phyloP scores from a whole-genome alignment of 805 yeast genomes.

The Saccharomycopsis schoenii region DNA sequence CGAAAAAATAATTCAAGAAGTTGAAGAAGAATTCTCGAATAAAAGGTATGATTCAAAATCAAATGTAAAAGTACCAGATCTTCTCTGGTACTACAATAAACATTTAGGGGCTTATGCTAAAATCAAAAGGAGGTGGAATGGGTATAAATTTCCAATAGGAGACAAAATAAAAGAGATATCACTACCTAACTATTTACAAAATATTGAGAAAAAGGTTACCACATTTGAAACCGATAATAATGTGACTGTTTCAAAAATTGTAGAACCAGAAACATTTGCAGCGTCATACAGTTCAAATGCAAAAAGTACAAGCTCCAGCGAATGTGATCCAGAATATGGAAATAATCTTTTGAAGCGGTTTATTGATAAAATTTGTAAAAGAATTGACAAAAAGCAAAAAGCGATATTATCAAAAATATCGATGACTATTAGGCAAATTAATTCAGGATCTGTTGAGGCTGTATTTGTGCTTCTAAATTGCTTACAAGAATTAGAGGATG shows the following conservation, averaged over 20 bases:
- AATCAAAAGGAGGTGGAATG: conserved; percentile 8
- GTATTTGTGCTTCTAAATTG: conserved; percentile 5
- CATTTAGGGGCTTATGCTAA: background rate
- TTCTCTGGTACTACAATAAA: background rate
- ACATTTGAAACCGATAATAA: background rate
- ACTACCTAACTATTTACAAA: conserved; percentile 5
- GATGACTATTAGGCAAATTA: background rate
- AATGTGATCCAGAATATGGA: conserved; percentile 6
- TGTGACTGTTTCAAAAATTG: background rate
- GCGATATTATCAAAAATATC: background rate
- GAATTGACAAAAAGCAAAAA: conserved; percentile 6
- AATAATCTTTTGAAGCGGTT: conserved; percentile 5
- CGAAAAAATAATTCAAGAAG: conserved; percentile 2
- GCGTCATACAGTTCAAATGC: background rate
- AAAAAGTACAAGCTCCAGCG: background rate
- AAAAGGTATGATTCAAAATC: background rate
- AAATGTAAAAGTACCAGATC: background rate
- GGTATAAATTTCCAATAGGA: background rate
- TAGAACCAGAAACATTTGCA: background rate
- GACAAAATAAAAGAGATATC: background rate
- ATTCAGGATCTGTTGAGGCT: conserved; percentile 7
- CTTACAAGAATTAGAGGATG: conserved; percentile 4
- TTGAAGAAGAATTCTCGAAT: background rate
- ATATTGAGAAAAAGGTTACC: background rate
- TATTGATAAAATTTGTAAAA: conserved; percentile 6